Percentiles rank a stretch among this genome's conserved stretches.
These are phyloP conservation scores for Auricularia heimuer DNA, from an alignment of 768 basidiomycete genomes.

Conservation along the genomic window DNA sequence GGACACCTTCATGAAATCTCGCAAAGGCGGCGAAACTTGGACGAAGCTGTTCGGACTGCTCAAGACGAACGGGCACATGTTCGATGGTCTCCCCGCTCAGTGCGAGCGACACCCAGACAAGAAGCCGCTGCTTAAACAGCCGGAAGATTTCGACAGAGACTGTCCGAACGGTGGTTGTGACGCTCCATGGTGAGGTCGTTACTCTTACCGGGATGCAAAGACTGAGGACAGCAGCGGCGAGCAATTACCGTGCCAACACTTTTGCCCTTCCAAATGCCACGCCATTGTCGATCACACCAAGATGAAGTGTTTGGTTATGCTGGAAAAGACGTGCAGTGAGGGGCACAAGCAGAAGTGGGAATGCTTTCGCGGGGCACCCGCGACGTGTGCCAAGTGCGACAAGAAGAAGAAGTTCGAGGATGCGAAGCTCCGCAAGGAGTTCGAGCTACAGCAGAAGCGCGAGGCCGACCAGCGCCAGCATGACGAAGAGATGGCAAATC, in stretches of 20 bases:
- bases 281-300: conserved; percentile 43
- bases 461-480: conserved; percentile 38
- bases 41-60: conserved; percentile 37
- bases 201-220: no score
- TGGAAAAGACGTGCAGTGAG: conserved; percentile 31
- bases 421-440: conserved; percentile 30
- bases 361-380: conserved; percentile 32
- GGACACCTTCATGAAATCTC: conserved; percentile 43
- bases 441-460: conserved; percentile 32
- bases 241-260: conserved; percentile 42
- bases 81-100: conserved; percentile 47
- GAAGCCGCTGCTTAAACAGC: conserved; percentile 27
- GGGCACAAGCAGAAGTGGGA: conserved; percentile 35
- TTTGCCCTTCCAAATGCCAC: conserved; percentile 54
- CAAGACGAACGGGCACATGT: conserved; percentile 33
- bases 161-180: conserved; percentile 57
- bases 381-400: conserved; percentile 39
- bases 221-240: conserved; percentile 28
- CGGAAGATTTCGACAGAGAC: conserved; percentile 39
- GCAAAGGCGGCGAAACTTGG: conserved; percentile 47
- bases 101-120: conserved; percentile 47
- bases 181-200: conserved; percentile 41
- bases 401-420: conserved; percentile 32
- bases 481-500: conserved; percentile 29
- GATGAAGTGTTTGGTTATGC: conserved; percentile 34